Percentiles rank a stretch among this genome's conserved stretches.
phyloP scores from a whole-genome alignment of 306 rosid species.

The cucumber (Cucumis sativus) region DNA sequence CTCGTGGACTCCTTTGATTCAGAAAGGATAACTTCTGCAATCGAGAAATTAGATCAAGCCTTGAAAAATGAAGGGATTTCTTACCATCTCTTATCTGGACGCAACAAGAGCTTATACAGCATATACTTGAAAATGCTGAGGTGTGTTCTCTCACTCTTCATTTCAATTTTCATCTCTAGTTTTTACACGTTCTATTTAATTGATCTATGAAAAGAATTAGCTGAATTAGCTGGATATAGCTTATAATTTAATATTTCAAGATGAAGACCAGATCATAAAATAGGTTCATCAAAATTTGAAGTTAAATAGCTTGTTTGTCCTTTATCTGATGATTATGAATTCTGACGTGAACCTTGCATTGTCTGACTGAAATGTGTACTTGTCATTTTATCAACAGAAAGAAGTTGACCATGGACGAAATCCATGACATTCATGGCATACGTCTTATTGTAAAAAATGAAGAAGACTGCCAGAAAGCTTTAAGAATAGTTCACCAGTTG shows the following conservation, averaged over 20 bases:
- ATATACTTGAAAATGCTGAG: conserved; percentile 71
- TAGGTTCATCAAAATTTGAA: not conserved
- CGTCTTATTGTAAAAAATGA: conserved; percentile 83
- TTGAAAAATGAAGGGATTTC: conserved; percentile 61
- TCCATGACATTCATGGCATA: conserved; percentile 86
- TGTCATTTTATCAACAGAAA: conserved; percentile 36
- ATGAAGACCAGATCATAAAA: not conserved
- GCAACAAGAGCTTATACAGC: conserved; percentile 93
- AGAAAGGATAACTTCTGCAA: conserved; percentile 63
- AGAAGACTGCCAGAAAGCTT: conserved; percentile 77
- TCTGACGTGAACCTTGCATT: not conserved
- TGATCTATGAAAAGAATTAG: conserved; percentile 48
- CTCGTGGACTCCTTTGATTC: conserved; percentile 64
- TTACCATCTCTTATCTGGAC: conserved; percentile 66
- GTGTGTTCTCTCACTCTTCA: conserved; percentile 23
- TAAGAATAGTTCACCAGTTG: conserved; percentile 52
- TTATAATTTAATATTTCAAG: not conserved
- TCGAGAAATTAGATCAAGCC: conserved; percentile 41
- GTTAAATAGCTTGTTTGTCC: not conserved
- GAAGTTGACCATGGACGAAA: conserved; percentile 64
- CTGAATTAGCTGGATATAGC: conserved; percentile 44
- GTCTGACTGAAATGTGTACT: not conserved
- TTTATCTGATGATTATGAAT: not conserved
- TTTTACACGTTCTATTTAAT: not conserved
- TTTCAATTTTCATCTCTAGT: not conserved